These are phyloP conservation scores for Eimeria necatrix DNA, from an alignment of 169 alveolate genomes.

Conservation along the genomic window DNA sequence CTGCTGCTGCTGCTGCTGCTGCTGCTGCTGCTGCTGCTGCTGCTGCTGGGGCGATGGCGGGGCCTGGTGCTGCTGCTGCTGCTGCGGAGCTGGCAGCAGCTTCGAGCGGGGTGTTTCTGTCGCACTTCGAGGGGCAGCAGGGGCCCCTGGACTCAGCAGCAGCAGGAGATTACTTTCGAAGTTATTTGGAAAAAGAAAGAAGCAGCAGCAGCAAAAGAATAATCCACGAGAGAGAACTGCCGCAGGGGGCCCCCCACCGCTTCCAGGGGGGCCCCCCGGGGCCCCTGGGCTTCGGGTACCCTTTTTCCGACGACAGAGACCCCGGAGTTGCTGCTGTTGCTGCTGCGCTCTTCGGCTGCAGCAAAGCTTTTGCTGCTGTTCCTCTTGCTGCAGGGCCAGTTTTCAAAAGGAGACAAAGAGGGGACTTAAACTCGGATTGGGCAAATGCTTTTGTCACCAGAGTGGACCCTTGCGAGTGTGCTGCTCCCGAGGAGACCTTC, in stretches of 20 bases:
- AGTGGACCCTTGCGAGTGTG: conserved; percentile 84
- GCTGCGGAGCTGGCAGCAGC: no score
- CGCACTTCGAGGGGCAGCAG: background rate
- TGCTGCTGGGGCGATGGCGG: no score
- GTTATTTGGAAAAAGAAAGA: background rate
- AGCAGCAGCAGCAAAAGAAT: background rate
- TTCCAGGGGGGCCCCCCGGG: conserved; percentile 15
- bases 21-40: no score
- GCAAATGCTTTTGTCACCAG: conserved; percentile 88
- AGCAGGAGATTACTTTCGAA: conserved; percentile 9
- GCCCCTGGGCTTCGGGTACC: conserved; percentile 77
- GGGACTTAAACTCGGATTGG: conserved; percentile 90
- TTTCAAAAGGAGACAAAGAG: conserved; percentile 88
- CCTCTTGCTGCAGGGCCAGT: conserved; percentile 83
- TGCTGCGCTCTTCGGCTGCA: conserved; percentile 81
- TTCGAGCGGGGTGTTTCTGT: background rate
- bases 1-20: no score
- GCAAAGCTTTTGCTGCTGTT: conserved; percentile 63
- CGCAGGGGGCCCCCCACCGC: conserved; percentile 32
- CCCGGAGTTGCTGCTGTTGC: conserved; percentile 88
- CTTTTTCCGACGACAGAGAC: conserved; percentile 73
- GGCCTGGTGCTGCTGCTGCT: no score
- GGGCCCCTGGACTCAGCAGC: background rate
- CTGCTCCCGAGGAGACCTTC: conserved; percentile 81
- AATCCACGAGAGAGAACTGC: conserved; percentile 13